phyloP scores from a whole-genome alignment of 2,329 filamentous ascomycete genomes.

The Botryosphaeria dothidea region DNA sequence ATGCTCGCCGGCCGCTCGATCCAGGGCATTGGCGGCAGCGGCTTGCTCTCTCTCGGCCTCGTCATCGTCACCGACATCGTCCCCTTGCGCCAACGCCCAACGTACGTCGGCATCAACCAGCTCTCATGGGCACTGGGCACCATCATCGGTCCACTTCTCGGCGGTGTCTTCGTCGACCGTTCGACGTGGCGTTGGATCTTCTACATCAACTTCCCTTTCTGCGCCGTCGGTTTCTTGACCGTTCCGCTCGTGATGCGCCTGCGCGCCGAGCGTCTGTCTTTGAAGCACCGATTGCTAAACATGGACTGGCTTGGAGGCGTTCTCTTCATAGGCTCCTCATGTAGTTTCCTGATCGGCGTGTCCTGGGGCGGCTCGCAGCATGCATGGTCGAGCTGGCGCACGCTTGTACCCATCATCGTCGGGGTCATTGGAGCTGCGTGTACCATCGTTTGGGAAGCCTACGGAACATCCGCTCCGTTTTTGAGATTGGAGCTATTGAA shows the following conservation, averaged over 20 bases:
- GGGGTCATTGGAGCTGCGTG: too few species aligned
- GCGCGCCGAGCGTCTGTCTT: constrained; percentile 29
- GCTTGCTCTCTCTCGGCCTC: constrained; percentile 44
- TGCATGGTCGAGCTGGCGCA: constrained; percentile 41
- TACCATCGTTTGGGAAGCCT: too few species aligned
- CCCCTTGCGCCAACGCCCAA: constrained; percentile 23
- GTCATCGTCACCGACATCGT: constrained; percentile 47
- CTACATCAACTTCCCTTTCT: constrained; percentile 37
- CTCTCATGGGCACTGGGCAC: constrained; percentile 11
- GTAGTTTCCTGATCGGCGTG: constrained; percentile 43
- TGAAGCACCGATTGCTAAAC: constrained; percentile 28
- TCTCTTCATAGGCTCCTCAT: constrained; percentile 41
- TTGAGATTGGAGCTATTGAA: too few species aligned
- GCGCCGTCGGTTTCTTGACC: constrained; percentile 27
- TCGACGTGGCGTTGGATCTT: constrained; percentile 51
- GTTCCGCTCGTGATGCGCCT: constrained; percentile 43
- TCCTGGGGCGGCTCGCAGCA: constrained; percentile 45
- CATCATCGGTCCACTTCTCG: neutral
- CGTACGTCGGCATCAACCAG: neutral
- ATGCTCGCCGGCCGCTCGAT: constrained; percentile 46
- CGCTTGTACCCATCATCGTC: constrained; percentile 41
- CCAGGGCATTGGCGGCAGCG: constrained; percentile 51
- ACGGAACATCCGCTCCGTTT: too few species aligned
- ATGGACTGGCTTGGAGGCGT: constrained; percentile 47
- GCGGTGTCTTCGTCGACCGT: neutral